Conservation (phyloP, 1,284 basidiomycete species). For the Apiotrichum laibachii region DNA sequence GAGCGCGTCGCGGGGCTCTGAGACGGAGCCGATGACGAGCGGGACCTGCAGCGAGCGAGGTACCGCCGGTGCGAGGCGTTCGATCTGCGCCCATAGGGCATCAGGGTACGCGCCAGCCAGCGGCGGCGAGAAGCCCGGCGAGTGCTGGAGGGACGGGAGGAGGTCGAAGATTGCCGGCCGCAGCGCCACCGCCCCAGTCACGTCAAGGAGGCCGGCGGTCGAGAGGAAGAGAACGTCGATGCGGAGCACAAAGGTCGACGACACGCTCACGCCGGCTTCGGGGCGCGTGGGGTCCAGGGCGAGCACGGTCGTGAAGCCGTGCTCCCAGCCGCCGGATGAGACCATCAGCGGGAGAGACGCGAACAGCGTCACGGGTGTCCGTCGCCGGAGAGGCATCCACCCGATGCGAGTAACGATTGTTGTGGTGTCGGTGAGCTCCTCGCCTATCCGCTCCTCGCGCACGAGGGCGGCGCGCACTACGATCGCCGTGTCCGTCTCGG, state of each 20-base stretch:
- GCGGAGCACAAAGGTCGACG: constrained; percentile 48
- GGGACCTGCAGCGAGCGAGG: constrained; percentile 49
- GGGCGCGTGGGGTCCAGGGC: constrained; percentile 6
- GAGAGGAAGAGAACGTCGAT: constrained; percentile 34
- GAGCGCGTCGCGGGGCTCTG: constrained; percentile 48
- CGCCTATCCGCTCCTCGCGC: constrained; percentile 15
- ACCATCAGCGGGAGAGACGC: constrained; percentile 1
- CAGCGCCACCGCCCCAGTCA: too few species aligned
- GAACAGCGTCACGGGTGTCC: not conserved
- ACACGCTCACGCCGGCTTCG: constrained; percentile 29
- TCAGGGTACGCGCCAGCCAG: not conserved
- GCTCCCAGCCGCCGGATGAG: not conserved
- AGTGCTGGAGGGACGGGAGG: not conserved
- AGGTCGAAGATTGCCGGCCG: not conserved
- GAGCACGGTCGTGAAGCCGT: constrained; percentile 4
- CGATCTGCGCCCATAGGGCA: constrained; percentile 13
- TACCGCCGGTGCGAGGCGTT: constrained; percentile 24
- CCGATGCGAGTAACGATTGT: not conserved
- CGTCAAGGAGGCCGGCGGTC: not conserved
- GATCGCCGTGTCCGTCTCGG: constrained; percentile 17
- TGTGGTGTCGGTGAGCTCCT: not conserved
- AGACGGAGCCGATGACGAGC: constrained; percentile 52
- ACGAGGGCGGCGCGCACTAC: constrained; percentile 27
- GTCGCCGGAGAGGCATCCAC: not conserved
- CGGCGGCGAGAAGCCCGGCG: not conserved